Evolutionary conservation across 495 filamentous ascomycete species (phyloP).

Genomic region (Penicillium maclennaniae): DNA sequence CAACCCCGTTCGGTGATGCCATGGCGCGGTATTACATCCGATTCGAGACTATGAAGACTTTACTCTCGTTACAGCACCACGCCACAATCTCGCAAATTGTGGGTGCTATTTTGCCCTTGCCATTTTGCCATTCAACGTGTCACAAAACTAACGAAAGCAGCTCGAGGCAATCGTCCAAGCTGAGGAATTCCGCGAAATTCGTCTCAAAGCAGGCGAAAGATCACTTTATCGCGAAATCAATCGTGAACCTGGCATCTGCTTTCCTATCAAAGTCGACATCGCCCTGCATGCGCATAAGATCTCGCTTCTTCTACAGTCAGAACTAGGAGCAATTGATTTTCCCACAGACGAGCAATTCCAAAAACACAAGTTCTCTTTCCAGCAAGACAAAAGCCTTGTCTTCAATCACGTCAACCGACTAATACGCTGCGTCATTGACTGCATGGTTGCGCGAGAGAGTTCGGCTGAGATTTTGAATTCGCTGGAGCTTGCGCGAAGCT

Average conservation of each 20-base stretch:
- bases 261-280: constrained; percentile 76
- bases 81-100: constrained; percentile 69
- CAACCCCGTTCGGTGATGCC: constrained; percentile 76
- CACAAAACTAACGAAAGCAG: constrained; percentile 44
- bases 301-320: constrained; percentile 78
- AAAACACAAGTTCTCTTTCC: constrained; percentile 58
- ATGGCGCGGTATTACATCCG: constrained; percentile 93
- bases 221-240: constrained; percentile 79
- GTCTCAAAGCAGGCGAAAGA: constrained; percentile 72
- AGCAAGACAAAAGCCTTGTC: constrained; percentile 65
- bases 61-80: constrained; percentile 60
- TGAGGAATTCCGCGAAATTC: constrained; percentile 71
- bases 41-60: constrained; percentile 82
- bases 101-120: constrained; percentile 24
- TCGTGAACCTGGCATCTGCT: constrained; percentile 64
- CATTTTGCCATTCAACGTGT: not conserved
- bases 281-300: constrained; percentile 73
- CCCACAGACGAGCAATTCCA: constrained; percentile 58
- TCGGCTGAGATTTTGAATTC: constrained; percentile 63
- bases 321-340: constrained; percentile 72
- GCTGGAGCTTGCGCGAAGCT: constrained; percentile 73
- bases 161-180: constrained; percentile 65
- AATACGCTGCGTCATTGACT: constrained; percentile 83
- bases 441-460: constrained; percentile 65
- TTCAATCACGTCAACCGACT: constrained; percentile 73